Evolutionary conservation across 352 stramenopile genomes (phyloP).

Genomic region (Phytophthora capsici): DNA sequence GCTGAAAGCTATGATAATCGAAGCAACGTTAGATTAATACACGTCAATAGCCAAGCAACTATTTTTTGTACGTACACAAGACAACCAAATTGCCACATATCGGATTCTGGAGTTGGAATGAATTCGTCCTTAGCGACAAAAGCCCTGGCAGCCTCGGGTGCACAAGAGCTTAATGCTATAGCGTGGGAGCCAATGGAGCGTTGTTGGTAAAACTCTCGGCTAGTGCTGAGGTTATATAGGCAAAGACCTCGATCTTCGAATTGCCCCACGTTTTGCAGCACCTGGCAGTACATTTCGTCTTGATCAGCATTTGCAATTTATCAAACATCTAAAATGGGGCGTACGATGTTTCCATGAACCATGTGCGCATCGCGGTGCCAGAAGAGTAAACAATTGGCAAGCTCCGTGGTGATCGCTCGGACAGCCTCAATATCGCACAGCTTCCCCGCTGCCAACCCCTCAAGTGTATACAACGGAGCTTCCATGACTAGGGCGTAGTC

Average conservation of each 20-base stretch:
- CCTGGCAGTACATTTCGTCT: conserved; percentile 28
- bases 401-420: conserved; percentile 43
- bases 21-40: background rate
- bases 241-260: conserved; percentile 50
- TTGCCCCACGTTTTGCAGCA: conserved; percentile 49
- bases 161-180: conserved; percentile 38
- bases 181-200: conserved; percentile 32
- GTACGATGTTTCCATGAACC: conserved; percentile 73
- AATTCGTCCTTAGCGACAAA: conserved; percentile 55
- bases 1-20: conserved; percentile 44
- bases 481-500: conserved; percentile 63
- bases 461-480: conserved; percentile 60
- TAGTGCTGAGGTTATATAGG: conserved; percentile 52
- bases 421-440: conserved; percentile 38
- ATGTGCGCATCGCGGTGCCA: conserved; percentile 63
- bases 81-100: conserved; percentile 84
- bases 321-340: background rate
- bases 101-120: conserved; percentile 48
- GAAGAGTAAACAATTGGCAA: conserved; percentile 60
- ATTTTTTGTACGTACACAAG: conserved; percentile 52
- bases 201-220: conserved; percentile 45
- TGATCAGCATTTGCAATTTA: background rate
- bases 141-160: conserved; percentile 58
- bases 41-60: background rate
- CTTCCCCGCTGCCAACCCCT: conserved; percentile 41